A percentile compares a stretch with the other conserved stretches of the same genome.
phyloP scores from a whole-genome alignment of 176 grass and related monocot species.

The Cymbopogon citratus region DNA sequence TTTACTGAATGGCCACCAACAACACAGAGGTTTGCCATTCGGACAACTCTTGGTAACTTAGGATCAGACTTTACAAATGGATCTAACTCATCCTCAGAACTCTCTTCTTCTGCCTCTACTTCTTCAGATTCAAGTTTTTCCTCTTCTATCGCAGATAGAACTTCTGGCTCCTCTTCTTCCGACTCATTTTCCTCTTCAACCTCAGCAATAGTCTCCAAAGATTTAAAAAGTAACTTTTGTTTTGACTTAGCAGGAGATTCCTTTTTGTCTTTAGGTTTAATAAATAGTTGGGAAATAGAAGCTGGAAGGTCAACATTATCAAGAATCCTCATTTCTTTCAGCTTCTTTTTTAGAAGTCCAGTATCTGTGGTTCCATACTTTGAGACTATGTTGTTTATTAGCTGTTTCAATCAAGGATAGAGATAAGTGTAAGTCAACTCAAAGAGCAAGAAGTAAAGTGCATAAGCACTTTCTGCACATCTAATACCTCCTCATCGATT shows the following conservation, averaged over 20 bases:
- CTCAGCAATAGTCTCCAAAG: slow-evolving; percentile 37
- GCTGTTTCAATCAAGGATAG: slow-evolving; percentile 46
- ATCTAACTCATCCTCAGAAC: slow-evolving; percentile 56
- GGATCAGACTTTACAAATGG: slow-evolving; percentile 66
- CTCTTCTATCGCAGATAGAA: slow-evolving; percentile 31
- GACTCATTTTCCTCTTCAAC: slow-evolving; percentile 31
- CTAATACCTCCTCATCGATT: slow-evolving; percentile 78
- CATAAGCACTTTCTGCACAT: slow-evolving; percentile 11
- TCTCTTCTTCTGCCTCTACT: slow-evolving; percentile 33
- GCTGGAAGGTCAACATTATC: slow-evolving; percentile 82
- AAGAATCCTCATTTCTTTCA: slow-evolving; percentile 95
- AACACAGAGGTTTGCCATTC: slow-evolving; percentile 96
- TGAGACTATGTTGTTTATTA: slow-evolving; percentile 68
- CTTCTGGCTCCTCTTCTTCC: slow-evolving; percentile 30
- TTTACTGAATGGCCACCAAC: slow-evolving; percentile 91
- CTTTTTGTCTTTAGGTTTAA: slow-evolving; percentile 70
- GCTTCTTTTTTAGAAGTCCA: slow-evolving; percentile 67
- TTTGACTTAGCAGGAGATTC: slow-evolving; percentile 40
- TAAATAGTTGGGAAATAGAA: slow-evolving; percentile 67
- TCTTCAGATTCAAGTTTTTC: slow-evolving; percentile 33
- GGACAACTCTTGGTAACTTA: slow-evolving; percentile 67
- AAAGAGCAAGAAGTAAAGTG: slow-evolving; percentile 19
- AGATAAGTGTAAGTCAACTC: slow-evolving; percentile 17
- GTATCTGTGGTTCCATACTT: slow-evolving; percentile 69
- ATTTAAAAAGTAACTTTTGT: slow-evolving; percentile 32